Percentiles rank a stretch among this genome's conserved stretches.
These are phyloP conservation scores for Spathaspora sp. DNA, from an alignment of 805 yeast species.

Conservation along the genomic window DNA sequence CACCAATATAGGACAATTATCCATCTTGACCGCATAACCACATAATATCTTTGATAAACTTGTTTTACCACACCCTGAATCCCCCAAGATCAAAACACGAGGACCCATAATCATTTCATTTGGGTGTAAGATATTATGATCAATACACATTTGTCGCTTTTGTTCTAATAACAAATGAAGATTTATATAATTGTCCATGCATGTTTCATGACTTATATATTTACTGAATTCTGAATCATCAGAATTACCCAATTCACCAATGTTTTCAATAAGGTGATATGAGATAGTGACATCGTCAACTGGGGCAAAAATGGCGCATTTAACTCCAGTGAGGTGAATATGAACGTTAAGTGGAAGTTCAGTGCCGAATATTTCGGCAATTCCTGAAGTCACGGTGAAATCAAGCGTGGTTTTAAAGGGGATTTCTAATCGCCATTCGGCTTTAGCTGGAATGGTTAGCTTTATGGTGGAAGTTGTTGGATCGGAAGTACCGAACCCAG, in stretches of 20 bases:
- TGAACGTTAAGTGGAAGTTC: conserved; percentile 76
- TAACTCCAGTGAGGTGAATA: conserved; percentile 33
- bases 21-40: conserved; percentile 74
- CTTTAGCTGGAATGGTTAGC: conserved; percentile 10
- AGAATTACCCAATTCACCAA: conserved; percentile 17
- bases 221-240: conserved; percentile 42
- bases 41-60: conserved; percentile 63
- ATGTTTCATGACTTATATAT: conserved; percentile 69
- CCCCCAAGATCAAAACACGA: conserved; percentile 71
- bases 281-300: conserved; percentile 49
- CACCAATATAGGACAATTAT: conserved; percentile 63
- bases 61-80: conserved; percentile 73
- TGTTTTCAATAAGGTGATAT: conserved; percentile 1
- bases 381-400: conserved; percentile 58
- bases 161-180: conserved; percentile 75
- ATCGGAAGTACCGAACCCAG: not conserved
- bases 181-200: conserved; percentile 60
- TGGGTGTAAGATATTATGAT: conserved; percentile 15
- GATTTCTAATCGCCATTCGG: conserved; percentile 80
- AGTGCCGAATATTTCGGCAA: conserved; percentile 89
- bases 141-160: conserved; percentile 29
- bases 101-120: conserved; percentile 43
- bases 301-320: conserved; percentile 37
- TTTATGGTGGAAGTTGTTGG: not conserved
- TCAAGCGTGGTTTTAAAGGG: conserved; percentile 46